Evolutionary conservation across 2,329 filamentous ascomycete genomes (phyloP), one percentile per base, ranked within the genome.

Genomic region (Phyllosticta citribraziliensis): DNA sequence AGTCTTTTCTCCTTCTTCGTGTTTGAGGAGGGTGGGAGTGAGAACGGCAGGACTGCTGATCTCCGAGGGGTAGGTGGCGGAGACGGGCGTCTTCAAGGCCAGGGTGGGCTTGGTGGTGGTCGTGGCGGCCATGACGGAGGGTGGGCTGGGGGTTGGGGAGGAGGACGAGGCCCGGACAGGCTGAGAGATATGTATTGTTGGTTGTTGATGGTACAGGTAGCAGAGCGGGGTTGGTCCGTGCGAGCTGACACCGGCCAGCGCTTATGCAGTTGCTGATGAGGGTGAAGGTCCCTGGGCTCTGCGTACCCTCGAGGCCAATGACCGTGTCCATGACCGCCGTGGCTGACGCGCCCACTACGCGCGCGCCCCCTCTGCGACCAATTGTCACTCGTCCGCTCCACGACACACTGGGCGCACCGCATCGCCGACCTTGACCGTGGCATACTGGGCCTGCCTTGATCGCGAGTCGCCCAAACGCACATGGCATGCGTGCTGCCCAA

Each of bases 401-500:
- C 52, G 52, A 53, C 20, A 22, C 52, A 14, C 35, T 19, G 58
- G 58, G 27, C 56, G 30, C 60, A 61, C 73, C 56, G 67, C 57
- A 62, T 75, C 73, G 27, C 73, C 73, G 27, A 75, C 72, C 51
- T 60, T 67, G 63, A 76, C 73, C n/a, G 72, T 73, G 58, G 73
- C 70, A 63, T 71, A 69, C 60, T 73, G 73, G 54, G 64, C 68
- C 55, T 66, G 56, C 30, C 66, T 65, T 20, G 67, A 68, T 35
- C 64, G 60, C 52, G 59, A 62, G 22, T 68, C 65, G 24, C 64
- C 62, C 62, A 67, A 63, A 19, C 68, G 66, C 22, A 77, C 64
- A 66, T 80, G 72, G 62, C 77, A 77, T 40, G 80, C 79, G 75
- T 99, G 93, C 63, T 88, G 85, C 4, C 94, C 94, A 77, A 99